These are phyloP conservation scores for Xerocomellus amylosporus DNA, from an alignment of 768 basidiomycete species.

Conservation along the genomic window DNA sequence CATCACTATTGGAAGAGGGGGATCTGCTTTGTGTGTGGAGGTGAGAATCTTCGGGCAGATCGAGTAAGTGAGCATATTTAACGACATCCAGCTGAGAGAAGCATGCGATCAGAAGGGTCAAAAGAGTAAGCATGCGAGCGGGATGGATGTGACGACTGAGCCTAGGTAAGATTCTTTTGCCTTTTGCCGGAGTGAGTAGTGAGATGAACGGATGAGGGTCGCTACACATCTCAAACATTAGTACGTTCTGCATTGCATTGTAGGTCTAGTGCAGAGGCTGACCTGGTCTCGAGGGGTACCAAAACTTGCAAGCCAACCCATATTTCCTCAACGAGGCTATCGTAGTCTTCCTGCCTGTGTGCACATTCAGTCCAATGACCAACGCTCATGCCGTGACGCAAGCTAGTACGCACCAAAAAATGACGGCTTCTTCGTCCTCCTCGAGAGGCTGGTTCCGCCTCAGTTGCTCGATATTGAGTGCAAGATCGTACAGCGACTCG, in stretches of 20 bases:
- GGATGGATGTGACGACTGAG: constrained; percentile 79
- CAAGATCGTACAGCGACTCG: constrained; percentile 82
- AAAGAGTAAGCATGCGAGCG: constrained; percentile 77
- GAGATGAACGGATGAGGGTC: constrained; percentile 97
- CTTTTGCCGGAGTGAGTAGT: constrained; percentile 82
- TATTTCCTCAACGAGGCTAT: constrained; percentile 59
- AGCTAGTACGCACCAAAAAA: constrained; percentile 43
- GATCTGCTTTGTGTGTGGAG: constrained; percentile 19
- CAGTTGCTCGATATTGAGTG: constrained; percentile 82
- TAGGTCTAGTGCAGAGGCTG: constrained; percentile 6
- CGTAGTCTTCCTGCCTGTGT: constrained; percentile 58
- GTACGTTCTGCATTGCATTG: not conserved
- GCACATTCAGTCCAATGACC: constrained; percentile 2
- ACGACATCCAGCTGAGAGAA: constrained; percentile 95
- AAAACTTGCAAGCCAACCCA: constrained; percentile 86
- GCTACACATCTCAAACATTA: constrained; percentile 39
- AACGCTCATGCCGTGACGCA: not conserved
- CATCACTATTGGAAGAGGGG: constrained; percentile 17
- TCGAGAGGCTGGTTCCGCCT: constrained; percentile 70
- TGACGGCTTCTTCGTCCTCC: constrained; percentile 43
- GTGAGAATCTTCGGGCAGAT: constrained; percentile 58
- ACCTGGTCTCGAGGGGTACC: constrained; percentile 94
- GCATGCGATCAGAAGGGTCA: constrained; percentile 91
- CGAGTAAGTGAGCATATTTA: constrained; percentile 68
- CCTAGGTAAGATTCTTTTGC: constrained; percentile 88